Evolutionary conservation across 192 early-diverging fungal genomes (phyloP).

Genomic region (Obelidium mucronatum): DNA sequence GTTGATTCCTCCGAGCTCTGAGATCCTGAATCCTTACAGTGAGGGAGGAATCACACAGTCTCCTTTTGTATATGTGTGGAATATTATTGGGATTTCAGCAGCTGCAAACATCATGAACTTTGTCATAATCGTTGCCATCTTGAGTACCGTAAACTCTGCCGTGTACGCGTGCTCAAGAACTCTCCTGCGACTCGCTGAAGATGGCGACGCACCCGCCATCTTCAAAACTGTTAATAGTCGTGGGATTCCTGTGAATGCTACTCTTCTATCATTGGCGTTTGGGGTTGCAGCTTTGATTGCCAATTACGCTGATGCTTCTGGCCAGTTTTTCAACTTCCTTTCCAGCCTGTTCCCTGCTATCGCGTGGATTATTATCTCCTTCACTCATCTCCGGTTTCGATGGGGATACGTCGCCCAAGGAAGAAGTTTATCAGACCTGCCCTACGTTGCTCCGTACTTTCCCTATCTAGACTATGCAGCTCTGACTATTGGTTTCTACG

Average conservation of each 20-base stretch:
- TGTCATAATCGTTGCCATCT: slow-evolving; percentile 31
- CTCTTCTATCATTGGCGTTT: slow-evolving; percentile 59
- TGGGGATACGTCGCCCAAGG: slow-evolving; percentile 26
- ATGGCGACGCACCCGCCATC: slow-evolving; percentile 69
- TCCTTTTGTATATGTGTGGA: slow-evolving; percentile 74
- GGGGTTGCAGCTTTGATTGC: slow-evolving; percentile 56
- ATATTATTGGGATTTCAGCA: slow-evolving; percentile 58
- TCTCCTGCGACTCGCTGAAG: slow-evolving; percentile 64
- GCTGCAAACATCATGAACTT: slow-evolving; percentile 76
- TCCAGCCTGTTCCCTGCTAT: not conserved
- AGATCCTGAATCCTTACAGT: slow-evolving; percentile 37
- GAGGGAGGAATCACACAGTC: slow-evolving; percentile 28
- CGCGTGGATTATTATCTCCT: slow-evolving; percentile 34
- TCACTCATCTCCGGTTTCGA: slow-evolving; percentile 36
- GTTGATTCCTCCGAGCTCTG: slow-evolving; percentile 66
- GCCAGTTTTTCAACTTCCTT: slow-evolving; percentile 13
- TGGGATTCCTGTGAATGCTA: slow-evolving; percentile 71
- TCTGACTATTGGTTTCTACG: slow-evolving; percentile 21
- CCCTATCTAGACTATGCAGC: slow-evolving; percentile 24
- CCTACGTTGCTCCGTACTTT: slow-evolving; percentile 30
- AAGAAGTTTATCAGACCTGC: slow-evolving; percentile 15
- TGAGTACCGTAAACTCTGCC: slow-evolving; percentile 73
- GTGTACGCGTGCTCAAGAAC: slow-evolving; percentile 77
- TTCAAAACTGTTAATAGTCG: slow-evolving; percentile 52
- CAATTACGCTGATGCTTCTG: slow-evolving; percentile 24